These are phyloP conservation scores for Monilinia vaccinii-corymbosi DNA, from an alignment of 2,329 filamentous ascomycete species.

Conservation along the genomic window DNA sequence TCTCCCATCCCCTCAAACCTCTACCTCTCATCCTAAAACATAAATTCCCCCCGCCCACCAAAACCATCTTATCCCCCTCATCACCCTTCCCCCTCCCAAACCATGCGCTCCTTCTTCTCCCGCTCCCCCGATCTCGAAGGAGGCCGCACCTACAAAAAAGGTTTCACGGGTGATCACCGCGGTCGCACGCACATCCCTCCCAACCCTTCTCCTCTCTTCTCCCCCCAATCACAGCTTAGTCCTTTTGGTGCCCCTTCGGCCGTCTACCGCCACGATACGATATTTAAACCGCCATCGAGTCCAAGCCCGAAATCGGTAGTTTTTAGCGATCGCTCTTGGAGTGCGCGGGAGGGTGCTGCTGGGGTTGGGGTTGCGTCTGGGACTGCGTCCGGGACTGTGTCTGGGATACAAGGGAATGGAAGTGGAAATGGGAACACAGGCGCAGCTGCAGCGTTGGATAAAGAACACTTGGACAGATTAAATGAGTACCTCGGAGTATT, in stretches of 20 bases:
- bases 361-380: neutral
- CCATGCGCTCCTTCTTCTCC: neutral
- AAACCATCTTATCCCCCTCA: neutral
- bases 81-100: neutral
- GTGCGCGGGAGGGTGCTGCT: neutral
- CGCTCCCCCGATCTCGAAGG: slow-evolving; percentile 1
- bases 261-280: neutral
- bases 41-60: neutral
- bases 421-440: too few species aligned
- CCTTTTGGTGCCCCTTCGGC: neutral
- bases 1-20: neutral
- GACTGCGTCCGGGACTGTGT: too few species aligned
- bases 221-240: neutral
- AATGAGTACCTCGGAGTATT: neutral
- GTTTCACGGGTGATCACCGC: slow-evolving; percentile 1
- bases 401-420: too few species aligned
- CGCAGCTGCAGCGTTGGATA: neutral
- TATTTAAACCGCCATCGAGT: neutral
- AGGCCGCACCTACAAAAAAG: neutral
- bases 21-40: neutral
- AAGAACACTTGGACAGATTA: neutral
- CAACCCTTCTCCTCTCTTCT: neutral
- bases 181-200: neutral
- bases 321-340: neutral
- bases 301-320: neutral